Conservation (phyloP, 2,329 filamentous ascomycete genomes). For the Tolypocladium inflatum region DNA sequence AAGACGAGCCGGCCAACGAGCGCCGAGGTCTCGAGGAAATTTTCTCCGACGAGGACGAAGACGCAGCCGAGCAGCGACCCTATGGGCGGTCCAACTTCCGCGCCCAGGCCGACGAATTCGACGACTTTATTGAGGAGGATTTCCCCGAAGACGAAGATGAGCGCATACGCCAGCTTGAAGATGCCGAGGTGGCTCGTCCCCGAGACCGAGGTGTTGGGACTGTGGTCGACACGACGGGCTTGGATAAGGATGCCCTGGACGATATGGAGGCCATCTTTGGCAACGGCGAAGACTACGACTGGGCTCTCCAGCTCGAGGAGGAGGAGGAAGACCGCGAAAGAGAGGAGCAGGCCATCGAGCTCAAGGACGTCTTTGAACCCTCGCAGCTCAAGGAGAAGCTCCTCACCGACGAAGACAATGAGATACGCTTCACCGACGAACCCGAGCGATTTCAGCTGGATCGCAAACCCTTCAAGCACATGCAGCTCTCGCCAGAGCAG, state of each 20-base stretch:
- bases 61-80: conserved; percentile 45
- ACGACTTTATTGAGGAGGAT: conserved; percentile 96
- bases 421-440: conserved; percentile 79
- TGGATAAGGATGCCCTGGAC: conserved; percentile 87
- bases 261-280: conserved; percentile 96
- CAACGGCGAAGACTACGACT: conserved; percentile 90
- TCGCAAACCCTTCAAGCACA: conserved; percentile 75
- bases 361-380: conserved; percentile 97
- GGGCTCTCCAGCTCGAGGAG: conserved; percentile 83
- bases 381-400: conserved; percentile 90
- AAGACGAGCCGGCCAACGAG: conserved; percentile 54
- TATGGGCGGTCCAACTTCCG: conserved; percentile 46
- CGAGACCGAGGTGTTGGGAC: conserved; percentile 59
- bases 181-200: conserved; percentile 79
- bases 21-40: conserved; percentile 79
- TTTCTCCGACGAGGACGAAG: conserved; percentile 90
- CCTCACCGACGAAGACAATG: conserved; percentile 89
- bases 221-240: conserved; percentile 68
- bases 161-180: conserved; percentile 65
- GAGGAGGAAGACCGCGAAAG: conserved; percentile 70
- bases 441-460: conserved; percentile 93
- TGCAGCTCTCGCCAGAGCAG: conserved; percentile 73
- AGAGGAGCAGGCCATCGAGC: conserved; percentile 75
- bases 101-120: conserved; percentile 67
- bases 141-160: conserved; percentile 81